These are phyloP conservation scores for Primulina eburnea DNA, from an alignment of 257 asterid genomes.

Conservation along the genomic window DNA sequence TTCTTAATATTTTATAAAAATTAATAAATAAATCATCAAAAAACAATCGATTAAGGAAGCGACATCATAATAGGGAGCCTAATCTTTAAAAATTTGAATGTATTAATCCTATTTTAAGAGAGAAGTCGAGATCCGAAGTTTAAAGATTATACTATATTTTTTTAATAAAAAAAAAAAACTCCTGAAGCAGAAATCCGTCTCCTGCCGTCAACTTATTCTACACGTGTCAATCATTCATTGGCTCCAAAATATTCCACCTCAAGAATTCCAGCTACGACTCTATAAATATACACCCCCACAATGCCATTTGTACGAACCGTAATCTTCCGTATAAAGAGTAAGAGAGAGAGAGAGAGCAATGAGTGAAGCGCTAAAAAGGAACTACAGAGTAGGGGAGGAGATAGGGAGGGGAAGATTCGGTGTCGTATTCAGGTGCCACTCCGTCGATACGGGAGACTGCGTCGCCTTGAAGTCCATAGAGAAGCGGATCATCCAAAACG, in stretches of 20 bases:
- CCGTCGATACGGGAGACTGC: constrained; percentile 41
- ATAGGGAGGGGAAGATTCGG: constrained; percentile 76
- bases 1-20: too few relatives aligned
- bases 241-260: constrained; percentile 33
- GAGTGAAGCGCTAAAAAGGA: constrained; percentile 52
- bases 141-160: neutral
- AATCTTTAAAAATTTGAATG: neutral
- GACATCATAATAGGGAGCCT: too few relatives aligned
- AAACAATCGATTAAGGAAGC: too few relatives aligned
- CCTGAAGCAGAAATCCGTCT: constrained; percentile 28
- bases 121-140: neutral
- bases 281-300: constrained; percentile 23
- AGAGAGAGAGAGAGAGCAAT: constrained; percentile 32
- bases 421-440: constrained; percentile 57
- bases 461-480: constrained; percentile 72
- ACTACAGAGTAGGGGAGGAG: constrained; percentile 55
- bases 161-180: constrained; percentile 1
- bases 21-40: too few relatives aligned
- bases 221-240: constrained; percentile 17
- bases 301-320: constrained; percentile 29
- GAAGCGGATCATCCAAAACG: constrained; percentile 51
- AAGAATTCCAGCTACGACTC: constrained; percentile 12
- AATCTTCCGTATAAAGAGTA: neutral
- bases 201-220: constrained; percentile 15
- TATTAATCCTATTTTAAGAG: neutral